Conservation (phyloP, 2,329 filamentous ascomycete species). For the Cytospora piceicola region DNA sequence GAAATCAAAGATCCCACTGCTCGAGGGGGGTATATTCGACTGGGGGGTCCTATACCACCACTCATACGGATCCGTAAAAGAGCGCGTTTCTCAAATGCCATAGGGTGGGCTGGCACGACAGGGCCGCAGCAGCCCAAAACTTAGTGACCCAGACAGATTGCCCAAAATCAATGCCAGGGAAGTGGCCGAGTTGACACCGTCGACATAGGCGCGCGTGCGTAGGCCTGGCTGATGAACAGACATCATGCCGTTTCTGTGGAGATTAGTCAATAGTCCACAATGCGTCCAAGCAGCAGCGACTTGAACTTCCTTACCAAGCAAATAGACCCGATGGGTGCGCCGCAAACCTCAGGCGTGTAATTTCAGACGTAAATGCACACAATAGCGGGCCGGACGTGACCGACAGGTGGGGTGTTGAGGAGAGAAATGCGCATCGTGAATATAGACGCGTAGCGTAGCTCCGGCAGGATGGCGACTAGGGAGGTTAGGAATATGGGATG, state of each 20-base stretch:
- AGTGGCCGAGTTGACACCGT: conserved; percentile 29
- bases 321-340: conserved; percentile 20
- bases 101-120: conserved; percentile 34
- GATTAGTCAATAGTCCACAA: conserved; percentile 27
- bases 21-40: conserved; percentile 37
- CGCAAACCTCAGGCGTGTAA: conserved; percentile 20
- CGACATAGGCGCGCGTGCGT: conserved; percentile 26
- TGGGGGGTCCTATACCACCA: conserved; percentile 38
- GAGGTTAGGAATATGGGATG: conserved; percentile 15
- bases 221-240: conserved; percentile 11
- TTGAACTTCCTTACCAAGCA: conserved; percentile 27
- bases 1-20: conserved; percentile 29
- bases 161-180: conserved; percentile 35
- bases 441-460: conserved; percentile 8
- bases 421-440: conserved; percentile 19
- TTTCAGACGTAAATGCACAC: conserved; percentile 24
- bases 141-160: conserved; percentile 40
- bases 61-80: conserved; percentile 29
- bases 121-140: conserved; percentile 33
- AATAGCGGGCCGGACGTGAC: conserved; percentile 19
- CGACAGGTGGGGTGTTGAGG: conserved; percentile 13
- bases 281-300: conserved; percentile 20
- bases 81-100: conserved; percentile 36
- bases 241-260: conserved; percentile 27
- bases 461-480: conserved; percentile 14